Conservation (phyloP, 345 rosid genomes). For the Dipteronia dyeriana region DNA sequence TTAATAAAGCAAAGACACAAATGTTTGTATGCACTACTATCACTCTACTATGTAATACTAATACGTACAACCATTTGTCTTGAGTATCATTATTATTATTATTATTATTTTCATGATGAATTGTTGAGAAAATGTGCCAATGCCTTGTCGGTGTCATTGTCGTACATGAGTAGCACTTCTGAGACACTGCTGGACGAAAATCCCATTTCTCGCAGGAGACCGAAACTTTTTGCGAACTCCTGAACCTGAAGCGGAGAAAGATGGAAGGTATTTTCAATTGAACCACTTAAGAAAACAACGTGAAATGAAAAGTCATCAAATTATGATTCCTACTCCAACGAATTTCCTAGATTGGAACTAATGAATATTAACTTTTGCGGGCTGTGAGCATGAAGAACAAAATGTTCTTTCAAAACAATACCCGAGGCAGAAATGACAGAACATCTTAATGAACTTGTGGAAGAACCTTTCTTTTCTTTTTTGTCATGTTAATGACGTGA, state of each 20-base stretch:
- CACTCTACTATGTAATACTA: neutral
- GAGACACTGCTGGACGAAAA: conserved; percentile 65
- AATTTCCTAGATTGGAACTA: neutral
- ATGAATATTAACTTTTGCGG: neutral
- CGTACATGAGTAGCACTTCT: conserved; percentile 64
- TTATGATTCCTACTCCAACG: neutral
- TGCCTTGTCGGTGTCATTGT: conserved; percentile 77
- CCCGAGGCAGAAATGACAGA: neutral
- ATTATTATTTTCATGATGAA: conserved; percentile 33
- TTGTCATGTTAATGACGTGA: neutral
- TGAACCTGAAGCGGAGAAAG: conserved; percentile 45
- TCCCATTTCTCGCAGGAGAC: conserved; percentile 73
- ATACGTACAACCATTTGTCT: neutral
- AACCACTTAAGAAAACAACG: neutral
- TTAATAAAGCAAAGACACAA: neutral
- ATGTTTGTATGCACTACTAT: neutral
- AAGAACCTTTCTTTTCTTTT: neutral
- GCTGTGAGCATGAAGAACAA: neutral
- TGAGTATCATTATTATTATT: neutral
- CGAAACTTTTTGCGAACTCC: conserved; percentile 64
- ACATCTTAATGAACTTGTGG: neutral
- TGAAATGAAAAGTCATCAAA: neutral
- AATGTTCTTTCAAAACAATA: neutral
- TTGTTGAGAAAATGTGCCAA: conserved; percentile 60
- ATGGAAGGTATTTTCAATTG: too few species aligned